These are phyloP conservation scores for Claviceps africana DNA, from an alignment of 2,329 filamentous ascomycete genomes.

Conservation along the genomic window DNA sequence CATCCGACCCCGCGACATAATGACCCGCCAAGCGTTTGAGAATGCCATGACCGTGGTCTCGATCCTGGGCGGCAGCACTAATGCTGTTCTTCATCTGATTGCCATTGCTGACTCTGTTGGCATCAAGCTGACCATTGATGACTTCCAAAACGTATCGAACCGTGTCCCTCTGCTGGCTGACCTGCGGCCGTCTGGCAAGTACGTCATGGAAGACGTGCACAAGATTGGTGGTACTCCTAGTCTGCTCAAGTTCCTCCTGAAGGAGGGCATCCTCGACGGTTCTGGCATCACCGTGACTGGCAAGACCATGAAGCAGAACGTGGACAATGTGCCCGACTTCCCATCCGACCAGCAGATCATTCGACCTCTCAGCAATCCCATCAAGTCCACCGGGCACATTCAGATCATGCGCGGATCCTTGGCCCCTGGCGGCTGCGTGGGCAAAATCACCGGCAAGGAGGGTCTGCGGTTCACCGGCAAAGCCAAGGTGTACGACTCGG, in stretches of 20 bases:
- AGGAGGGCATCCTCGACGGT: conserved; percentile 70
- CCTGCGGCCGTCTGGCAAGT: conserved; percentile 74
- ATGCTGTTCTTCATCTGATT: conserved; percentile 73
- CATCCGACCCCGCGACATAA: conserved; percentile 62
- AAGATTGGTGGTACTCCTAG: conserved; percentile 78
- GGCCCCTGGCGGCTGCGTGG: conserved; percentile 74
- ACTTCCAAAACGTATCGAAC: conserved; percentile 74
- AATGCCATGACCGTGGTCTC: conserved; percentile 75
- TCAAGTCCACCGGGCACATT: conserved; percentile 77
- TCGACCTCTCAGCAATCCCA: conserved; percentile 64
- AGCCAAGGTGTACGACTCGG: conserved; percentile 72
- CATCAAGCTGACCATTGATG: conserved; percentile 70
- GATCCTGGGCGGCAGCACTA: conserved; percentile 73
- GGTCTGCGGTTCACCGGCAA: conserved; percentile 70
- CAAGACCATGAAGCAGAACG: conserved; percentile 78
- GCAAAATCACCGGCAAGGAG: conserved; percentile 91
- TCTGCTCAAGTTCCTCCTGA: conserved; percentile 76
- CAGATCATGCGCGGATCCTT: conserved; percentile 79
- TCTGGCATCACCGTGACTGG: conserved; percentile 73
- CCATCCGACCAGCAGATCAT: conserved; percentile 70
- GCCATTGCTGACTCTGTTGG: conserved; percentile 72
- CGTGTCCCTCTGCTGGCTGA: conserved; percentile 68
- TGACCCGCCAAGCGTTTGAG: conserved; percentile 70
- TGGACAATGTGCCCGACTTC: conserved; percentile 59
- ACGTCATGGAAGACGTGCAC: conserved; percentile 73